A percentile compares a stretch with the other conserved stretches of the same genome.
Conservation (phyloP, 2,329 filamentous ascomycete species). For the Penicillium sp. region DNA sequence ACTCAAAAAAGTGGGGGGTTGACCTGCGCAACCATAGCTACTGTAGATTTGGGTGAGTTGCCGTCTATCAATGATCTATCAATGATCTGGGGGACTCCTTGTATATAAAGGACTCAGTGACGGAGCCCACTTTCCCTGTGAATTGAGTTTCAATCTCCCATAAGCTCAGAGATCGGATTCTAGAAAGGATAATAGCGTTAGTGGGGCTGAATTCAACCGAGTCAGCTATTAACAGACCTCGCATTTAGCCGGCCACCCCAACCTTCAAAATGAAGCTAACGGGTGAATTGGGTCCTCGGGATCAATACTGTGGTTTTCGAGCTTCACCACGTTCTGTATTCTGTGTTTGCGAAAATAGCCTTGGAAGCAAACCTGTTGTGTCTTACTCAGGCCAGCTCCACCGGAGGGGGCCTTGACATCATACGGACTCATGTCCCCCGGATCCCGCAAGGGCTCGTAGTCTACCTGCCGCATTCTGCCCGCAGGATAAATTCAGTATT, state of each 20-base stretch:
- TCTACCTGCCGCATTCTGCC: not conserved
- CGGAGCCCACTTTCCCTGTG: not conserved
- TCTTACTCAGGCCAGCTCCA: not conserved
- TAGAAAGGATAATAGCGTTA: not conserved
- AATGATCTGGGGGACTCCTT: no score
- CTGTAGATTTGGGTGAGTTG: not conserved
- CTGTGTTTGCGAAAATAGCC: not conserved
- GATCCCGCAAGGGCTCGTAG: not conserved
- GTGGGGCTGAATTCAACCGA: not conserved
- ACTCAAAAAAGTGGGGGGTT: no score
- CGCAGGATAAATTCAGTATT: slow-evolving; percentile 6
- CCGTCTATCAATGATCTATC: no score
- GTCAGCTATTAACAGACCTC: not conserved
- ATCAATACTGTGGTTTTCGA: not conserved
- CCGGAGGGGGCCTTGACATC: slow-evolving; percentile 18
- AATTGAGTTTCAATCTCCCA: not conserved
- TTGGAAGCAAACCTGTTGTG: not conserved
- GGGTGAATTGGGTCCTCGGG: not conserved
- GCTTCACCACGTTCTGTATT: not conserved
- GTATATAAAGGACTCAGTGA: no score
- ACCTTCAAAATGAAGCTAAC: not conserved
- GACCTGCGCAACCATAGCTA: not conserved
- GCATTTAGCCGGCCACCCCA: not conserved
- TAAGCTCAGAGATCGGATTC: not conserved
- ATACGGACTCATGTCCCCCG: slow-evolving; percentile 16